Evolutionary conservation across 2,329 filamentous ascomycete genomes (phyloP).

Genomic region (Escovopsis sp.): DNA sequence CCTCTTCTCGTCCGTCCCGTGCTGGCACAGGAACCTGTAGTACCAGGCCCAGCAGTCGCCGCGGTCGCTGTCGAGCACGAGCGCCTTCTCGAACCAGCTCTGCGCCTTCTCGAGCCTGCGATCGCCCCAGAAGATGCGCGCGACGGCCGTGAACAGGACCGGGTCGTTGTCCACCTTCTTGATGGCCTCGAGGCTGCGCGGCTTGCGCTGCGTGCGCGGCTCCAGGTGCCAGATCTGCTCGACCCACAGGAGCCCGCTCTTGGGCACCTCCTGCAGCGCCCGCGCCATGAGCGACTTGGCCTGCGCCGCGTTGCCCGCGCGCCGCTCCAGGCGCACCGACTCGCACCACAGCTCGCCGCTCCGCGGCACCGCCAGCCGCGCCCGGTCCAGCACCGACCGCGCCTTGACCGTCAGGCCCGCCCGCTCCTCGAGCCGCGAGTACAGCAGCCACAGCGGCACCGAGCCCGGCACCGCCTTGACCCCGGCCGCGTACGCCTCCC

Average conservation of each 20-base stretch:
- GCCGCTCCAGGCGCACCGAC: conserved; percentile 81
- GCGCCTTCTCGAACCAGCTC: conserved; percentile 94
- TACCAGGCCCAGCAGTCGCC: conserved; percentile 99
- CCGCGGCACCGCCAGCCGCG: conserved; percentile 75
- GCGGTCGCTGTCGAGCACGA: conserved; percentile 70
- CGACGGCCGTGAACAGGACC: conserved; percentile 76
- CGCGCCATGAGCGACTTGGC: conserved; percentile 88
- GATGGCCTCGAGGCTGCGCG: conserved; percentile 82
- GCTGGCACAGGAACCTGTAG: conserved; percentile 80
- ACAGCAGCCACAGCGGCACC: conserved; percentile 79
- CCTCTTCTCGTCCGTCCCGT: conserved; percentile 88
- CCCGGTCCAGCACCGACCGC: conserved; percentile 82
- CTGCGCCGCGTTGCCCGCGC: conserved; percentile 67
- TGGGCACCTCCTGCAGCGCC: conserved; percentile 81
- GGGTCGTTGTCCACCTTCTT: conserved; percentile 94
- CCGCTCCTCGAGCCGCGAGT: conserved; percentile 75
- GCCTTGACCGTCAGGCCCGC: conserved; percentile 78
- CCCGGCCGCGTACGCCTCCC: conserved; percentile 78
- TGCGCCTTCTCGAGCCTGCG: conserved; percentile 84
- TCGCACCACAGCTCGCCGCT: conserved; percentile 79
- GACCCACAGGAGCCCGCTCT: conserved; percentile 75
- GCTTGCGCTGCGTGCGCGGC: conserved; percentile 78
- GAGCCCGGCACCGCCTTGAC: conserved; percentile 77
- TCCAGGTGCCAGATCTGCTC: conserved; percentile 96
- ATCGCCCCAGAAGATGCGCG: conserved; percentile 92